Percentiles rank a stretch among this genome's conserved stretches.
Evolutionary conservation across 345 rosid genomes (phyloP).

Genomic region (Brassica cretica): DNA sequence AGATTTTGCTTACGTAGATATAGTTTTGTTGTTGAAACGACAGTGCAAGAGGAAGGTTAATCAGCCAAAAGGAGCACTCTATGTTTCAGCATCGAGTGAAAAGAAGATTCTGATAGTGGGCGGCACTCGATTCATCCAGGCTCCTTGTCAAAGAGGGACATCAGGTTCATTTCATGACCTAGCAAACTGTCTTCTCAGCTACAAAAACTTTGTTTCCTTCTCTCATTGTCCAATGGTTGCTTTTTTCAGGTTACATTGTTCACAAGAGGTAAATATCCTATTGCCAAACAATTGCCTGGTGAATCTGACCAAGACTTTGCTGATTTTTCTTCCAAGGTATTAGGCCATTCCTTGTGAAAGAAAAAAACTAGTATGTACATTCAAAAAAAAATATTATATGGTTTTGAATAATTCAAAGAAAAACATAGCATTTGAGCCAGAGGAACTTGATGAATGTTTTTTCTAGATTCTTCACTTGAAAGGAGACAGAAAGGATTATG

Average conservation of each 20-base stretch:
- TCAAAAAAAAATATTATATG: too few species aligned
- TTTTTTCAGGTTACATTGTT: slow-evolving; percentile 84
- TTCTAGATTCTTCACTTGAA: neutral
- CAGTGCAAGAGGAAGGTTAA: slow-evolving; percentile 73
- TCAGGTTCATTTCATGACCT: slow-evolving; percentile 50
- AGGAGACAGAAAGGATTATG: slow-evolving; percentile 91
- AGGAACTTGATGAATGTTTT: neutral
- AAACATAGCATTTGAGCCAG: too few species aligned
- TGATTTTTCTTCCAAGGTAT: slow-evolving; percentile 87
- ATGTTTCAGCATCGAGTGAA: slow-evolving; percentile 66
- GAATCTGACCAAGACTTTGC: slow-evolving; percentile 86
- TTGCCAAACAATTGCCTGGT: slow-evolving; percentile 82
- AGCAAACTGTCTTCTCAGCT: neutral
- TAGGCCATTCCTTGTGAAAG: slow-evolving; percentile 5
- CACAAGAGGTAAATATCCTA: slow-evolving; percentile 89
- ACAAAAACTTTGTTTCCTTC: neutral
- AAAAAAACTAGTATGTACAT: too few species aligned
- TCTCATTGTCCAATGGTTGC: slow-evolving; percentile 3
- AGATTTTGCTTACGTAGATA: too few species aligned
- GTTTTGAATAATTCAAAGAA: too few species aligned
- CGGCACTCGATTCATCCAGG: slow-evolving; percentile 88
- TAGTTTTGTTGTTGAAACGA: slow-evolving; percentile 22
- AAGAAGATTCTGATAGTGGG: slow-evolving; percentile 97
- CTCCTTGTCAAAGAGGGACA: slow-evolving; percentile 93
- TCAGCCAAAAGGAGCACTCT: slow-evolving; percentile 68